Evolutionary conservation across 148 eudicot genomes (phyloP).

Genomic region (Bassia scoparia): DNA sequence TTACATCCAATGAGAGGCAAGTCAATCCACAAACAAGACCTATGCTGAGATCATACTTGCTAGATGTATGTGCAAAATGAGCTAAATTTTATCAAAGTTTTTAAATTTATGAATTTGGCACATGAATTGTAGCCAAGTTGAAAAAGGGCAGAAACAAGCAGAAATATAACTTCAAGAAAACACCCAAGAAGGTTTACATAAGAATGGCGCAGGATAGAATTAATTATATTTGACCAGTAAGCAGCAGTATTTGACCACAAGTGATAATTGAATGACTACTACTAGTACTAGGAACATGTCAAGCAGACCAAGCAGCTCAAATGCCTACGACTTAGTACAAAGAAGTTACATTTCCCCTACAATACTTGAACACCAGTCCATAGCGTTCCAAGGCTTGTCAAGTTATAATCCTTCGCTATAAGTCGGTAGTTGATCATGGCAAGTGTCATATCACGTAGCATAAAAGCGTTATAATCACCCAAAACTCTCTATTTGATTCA

Average conservation of each 20-base stretch:
- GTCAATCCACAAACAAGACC: not conserved
- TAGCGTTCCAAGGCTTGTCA: constrained; percentile 95
- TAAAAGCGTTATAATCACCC: constrained; percentile 96
- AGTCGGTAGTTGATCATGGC: constrained; percentile 90
- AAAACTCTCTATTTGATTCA: constrained; percentile 96
- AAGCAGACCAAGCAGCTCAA: constrained; percentile 12
- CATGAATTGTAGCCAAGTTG: not conserved
- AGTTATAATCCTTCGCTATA: constrained; percentile 93
- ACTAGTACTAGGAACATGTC: constrained; percentile 15
- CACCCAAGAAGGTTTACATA: not conserved
- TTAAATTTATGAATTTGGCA: not conserved
- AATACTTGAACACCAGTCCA: constrained; percentile 96
- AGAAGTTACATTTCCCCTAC: constrained; percentile 7
- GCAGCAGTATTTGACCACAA: not conserved
- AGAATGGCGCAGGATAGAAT: not conserved
- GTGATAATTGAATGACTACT: constrained; percentile 2
- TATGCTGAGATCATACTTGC: not conserved
- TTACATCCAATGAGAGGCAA: not conserved
- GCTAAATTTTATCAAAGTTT: not conserved
- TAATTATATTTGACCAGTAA: not conserved
- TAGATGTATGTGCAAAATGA: not conserved
- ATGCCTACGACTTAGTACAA: not conserved
- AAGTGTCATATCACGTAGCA: constrained; percentile 92
- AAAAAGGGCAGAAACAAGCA: not conserved
- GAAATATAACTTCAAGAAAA: not conserved